Evolutionary conservation across 140 eudicot genomes (phyloP).

Genomic region (Senecio squalidus): DNA sequence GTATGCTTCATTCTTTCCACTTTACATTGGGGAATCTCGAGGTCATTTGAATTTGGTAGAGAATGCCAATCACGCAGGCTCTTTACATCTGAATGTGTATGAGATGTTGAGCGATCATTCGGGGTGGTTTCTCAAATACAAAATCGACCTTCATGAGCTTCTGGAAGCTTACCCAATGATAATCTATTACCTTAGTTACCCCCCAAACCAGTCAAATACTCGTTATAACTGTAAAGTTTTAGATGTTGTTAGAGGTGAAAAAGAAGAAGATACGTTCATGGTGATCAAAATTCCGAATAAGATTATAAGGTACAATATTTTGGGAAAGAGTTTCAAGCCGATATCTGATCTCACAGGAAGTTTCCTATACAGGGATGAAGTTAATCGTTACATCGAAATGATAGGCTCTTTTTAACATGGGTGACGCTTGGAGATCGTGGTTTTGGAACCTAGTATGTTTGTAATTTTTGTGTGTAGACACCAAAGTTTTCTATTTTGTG

Average conservation of each 20-base stretch:
- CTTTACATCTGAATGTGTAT: conserved; percentile 18
- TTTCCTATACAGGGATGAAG: background rate
- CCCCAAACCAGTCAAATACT: background rate
- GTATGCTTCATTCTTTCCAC: background rate
- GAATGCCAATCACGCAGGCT: background rate
- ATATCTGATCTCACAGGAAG: background rate
- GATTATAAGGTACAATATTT: conserved; percentile 7
- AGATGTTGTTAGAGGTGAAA: conserved; percentile 28
- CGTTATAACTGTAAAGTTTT: conserved; percentile 17
- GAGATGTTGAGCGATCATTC: conserved; percentile 35
- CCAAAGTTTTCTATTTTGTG: no score
- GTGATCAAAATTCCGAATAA: conserved; percentile 4
- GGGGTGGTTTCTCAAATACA: conserved; percentile 26
- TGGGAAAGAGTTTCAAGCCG: conserved; percentile 1
- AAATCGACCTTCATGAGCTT: conserved; percentile 22
- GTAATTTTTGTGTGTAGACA: no score
- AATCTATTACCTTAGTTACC: background rate
- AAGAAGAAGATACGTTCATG: conserved; percentile 28
- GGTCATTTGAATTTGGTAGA: conserved; percentile 24
- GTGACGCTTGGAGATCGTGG: background rate
- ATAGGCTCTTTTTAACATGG: background rate
- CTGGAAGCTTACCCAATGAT: background rate
- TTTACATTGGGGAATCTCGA: conserved; percentile 18
- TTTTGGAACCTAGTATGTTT: no score
- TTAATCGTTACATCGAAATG: background rate